Conservation (phyloP, 495 filamentous ascomycete species). For the Penicillium macrosclerotiorum region DNA sequence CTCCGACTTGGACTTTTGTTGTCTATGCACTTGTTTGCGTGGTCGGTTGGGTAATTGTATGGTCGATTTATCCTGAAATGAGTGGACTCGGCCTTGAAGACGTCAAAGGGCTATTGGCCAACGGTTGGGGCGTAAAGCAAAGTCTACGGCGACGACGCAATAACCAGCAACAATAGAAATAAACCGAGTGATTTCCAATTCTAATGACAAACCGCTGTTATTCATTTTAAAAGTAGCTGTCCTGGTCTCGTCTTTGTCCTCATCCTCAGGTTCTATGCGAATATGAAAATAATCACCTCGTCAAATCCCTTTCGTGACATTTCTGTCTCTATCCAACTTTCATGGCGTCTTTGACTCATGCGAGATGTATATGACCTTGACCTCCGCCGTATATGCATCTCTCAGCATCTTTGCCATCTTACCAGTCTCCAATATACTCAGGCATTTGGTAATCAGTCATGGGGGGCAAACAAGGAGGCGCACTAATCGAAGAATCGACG, state of each 20-base stretch:
- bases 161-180: slow-evolving; percentile 1
- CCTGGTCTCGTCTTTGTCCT: neutral
- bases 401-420: too few species aligned
- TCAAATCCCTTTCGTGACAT: too few species aligned
- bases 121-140: slow-evolving; percentile 63
- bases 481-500: neutral
- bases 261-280: too few species aligned
- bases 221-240: neutral
- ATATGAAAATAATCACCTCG: too few species aligned
- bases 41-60: slow-evolving; percentile 63
- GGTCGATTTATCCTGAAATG: slow-evolving; percentile 81
- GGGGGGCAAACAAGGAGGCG: too few species aligned
- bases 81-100: slow-evolving; percentile 79
- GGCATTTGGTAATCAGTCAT: too few species aligned
- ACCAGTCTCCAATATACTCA: too few species aligned
- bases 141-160: slow-evolving; percentile 14
- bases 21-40: slow-evolving; percentile 70
- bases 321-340: too few species aligned
- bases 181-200: too few species aligned
- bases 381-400: too few species aligned
- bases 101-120: slow-evolving; percentile 67
- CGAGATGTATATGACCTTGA: too few species aligned
- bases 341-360: too few species aligned
- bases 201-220: neutral
- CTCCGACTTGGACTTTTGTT: slow-evolving; percentile 74